Evolutionary conservation across 139 green algal species (phyloP).

Genomic region (Monoraphidium neglectum): DNA sequence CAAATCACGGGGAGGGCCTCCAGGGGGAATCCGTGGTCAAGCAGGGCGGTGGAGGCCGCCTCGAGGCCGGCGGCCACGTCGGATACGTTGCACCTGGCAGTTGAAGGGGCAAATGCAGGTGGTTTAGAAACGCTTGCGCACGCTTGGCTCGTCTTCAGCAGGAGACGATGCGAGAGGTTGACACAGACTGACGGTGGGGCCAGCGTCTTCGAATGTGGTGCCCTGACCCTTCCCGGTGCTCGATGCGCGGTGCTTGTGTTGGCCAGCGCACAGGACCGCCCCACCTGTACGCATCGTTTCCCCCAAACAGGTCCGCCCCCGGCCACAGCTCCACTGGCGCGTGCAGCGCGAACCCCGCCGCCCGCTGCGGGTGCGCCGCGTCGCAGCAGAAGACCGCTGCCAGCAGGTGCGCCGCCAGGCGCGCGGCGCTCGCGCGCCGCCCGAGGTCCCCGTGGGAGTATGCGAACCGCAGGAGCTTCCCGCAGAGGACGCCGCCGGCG

Average conservation of each 20-base stretch:
- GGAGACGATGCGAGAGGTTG: not conserved
- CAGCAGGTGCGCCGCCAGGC: conserved; percentile 47
- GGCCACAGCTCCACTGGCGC: conserved; percentile 38
- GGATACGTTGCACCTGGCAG: conserved; percentile 52
- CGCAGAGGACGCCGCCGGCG: conserved; percentile 18
- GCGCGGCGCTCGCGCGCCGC: conserved; percentile 37
- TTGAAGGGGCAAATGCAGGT: too few relatives aligned
- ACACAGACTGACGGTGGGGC: not conserved
- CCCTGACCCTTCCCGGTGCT: not conserved
- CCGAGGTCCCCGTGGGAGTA: conserved; percentile 31
- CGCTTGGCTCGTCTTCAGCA: too few relatives aligned
- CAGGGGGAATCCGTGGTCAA: conserved; percentile 40
- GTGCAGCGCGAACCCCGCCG: conserved; percentile 40
- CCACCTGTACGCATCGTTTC: not conserved
- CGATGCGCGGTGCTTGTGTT: not conserved
- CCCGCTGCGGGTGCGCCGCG: conserved; percentile 55
- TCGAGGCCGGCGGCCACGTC: conserved; percentile 54
- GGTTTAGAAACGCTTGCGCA: too few relatives aligned
- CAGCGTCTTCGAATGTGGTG: not conserved
- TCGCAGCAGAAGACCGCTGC: conserved; percentile 38
- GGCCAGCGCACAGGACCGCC: not conserved
- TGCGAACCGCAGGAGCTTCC: conserved; percentile 12
- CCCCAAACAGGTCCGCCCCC: conserved; percentile 16
- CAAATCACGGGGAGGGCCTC: conserved; percentile 49
- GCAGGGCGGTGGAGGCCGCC: conserved; percentile 26